Percentiles rank a stretch among this genome's conserved stretches.
phyloP scores from a whole-genome alignment of 1,139 yeast genomes.

The Zygosaccharomyces sapae region DNA sequence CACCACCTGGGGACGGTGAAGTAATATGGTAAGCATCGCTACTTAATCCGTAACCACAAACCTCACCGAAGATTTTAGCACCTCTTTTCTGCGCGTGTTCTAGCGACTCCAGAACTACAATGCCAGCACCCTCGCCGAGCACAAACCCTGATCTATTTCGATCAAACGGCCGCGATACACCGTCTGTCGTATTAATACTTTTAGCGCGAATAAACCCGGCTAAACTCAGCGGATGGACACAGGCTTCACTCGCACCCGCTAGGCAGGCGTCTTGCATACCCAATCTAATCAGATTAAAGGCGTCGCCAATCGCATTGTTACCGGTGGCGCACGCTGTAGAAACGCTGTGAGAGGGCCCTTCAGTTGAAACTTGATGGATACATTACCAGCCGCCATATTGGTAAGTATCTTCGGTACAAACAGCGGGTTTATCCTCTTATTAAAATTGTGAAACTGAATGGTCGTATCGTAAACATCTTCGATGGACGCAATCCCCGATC shows the following conservation, averaged over 20 bases:
- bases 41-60: conserved; percentile 81
- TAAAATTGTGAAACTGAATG: conserved; percentile 54
- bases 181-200: conserved; percentile 57
- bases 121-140: conserved; percentile 88
- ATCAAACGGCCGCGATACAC: conserved; percentile 89
- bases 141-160: conserved; percentile 77
- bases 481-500: conserved; percentile 90
- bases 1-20: conserved; percentile 78
- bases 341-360: conserved; percentile 86
- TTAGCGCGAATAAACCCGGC: conserved; percentile 92
- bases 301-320: conserved; percentile 89
- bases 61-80: conserved; percentile 68
- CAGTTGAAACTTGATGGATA: conserved; percentile 71
- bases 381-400: conserved; percentile 94
- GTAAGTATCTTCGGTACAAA: conserved; percentile 79
- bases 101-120: conserved; percentile 67
- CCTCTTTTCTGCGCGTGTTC: conserved; percentile 71
- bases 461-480: conserved; percentile 65
- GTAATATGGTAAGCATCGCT: conserved; percentile 95
- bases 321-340: conserved; percentile 99
- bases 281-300: conserved; percentile 68
- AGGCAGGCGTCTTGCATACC: conserved; percentile 84
- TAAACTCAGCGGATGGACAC: conserved; percentile 79
- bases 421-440: conserved; percentile 73
- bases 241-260: conserved; percentile 90